Evolutionary conservation across 2,329 filamentous ascomycete genomes (phyloP).

Genomic region (Diaporthe amygdali): DNA sequence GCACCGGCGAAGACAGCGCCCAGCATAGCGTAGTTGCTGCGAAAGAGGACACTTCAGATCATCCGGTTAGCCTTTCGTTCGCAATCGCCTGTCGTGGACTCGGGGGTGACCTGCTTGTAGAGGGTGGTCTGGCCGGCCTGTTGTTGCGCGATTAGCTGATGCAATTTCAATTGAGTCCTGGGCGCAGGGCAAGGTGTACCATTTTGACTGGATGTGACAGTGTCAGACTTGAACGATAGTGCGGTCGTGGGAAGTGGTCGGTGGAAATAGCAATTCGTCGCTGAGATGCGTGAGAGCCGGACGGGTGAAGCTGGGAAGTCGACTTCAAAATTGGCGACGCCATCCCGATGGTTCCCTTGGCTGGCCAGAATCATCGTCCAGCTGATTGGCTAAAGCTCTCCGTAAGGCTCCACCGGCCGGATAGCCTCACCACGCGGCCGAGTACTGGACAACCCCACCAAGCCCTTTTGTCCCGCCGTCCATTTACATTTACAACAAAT

Average conservation of each 20-base stretch:
- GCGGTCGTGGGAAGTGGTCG: conserved; percentile 3
- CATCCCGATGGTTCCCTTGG: conserved; percentile 22
- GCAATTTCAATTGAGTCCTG: conserved; percentile 14
- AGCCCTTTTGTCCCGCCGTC: not conserved
- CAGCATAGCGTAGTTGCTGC: conserved; percentile 87
- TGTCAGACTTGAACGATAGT: conserved; percentile 14
- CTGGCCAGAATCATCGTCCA: conserved; percentile 17
- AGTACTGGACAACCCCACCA: conserved; percentile 3
- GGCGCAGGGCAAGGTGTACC: conserved; percentile 50
- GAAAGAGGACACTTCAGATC: conserved; percentile 74
- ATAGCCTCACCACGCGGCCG: not conserved
- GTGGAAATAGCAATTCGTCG: conserved; percentile 22
- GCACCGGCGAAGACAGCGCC: conserved; percentile 83
- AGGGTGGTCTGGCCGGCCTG: conserved; percentile 40
- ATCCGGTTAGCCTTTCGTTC: conserved; percentile 7
- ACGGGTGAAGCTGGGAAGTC: conserved; percentile 17
- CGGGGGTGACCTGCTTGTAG: conserved; percentile 30
- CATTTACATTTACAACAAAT: not conserved
- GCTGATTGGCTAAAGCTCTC: conserved; percentile 27
- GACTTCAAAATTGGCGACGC: conserved; percentile 26
- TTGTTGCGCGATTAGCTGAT: conserved; percentile 39
- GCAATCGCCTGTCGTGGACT: not conserved
- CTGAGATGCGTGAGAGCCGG: conserved; percentile 5
- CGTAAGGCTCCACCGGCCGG: conserved; percentile 13
- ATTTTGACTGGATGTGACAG: conserved; percentile 49